These are phyloP conservation scores for Quercus bicolor DNA, from an alignment of 306 rosid genomes.

Conservation along the genomic window DNA sequence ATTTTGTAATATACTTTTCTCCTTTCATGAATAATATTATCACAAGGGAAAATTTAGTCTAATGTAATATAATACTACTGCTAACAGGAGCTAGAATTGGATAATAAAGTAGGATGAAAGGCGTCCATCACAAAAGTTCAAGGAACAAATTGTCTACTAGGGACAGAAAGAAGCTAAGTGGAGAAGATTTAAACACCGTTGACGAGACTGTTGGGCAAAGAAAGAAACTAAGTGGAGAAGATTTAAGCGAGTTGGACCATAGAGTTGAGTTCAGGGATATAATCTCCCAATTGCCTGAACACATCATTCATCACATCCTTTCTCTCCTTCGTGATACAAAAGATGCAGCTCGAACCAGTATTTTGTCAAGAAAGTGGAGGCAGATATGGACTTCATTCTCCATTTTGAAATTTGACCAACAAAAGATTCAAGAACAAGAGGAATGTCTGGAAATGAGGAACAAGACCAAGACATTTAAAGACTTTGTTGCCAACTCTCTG, in stretches of 20 bases:
- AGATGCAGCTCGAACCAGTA: slow-evolving; percentile 45
- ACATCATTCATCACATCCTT: too few relatives aligned
- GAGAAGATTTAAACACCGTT: neutral
- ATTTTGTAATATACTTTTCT: too few relatives aligned
- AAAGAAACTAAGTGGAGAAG: slow-evolving; percentile 4
- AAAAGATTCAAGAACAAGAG: slow-evolving; percentile 13
- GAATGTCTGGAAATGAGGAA: neutral
- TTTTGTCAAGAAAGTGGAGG: slow-evolving; percentile 58
- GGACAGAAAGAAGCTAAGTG: neutral
- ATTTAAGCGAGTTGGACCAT: slow-evolving; percentile 2
- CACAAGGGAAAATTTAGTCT: neutral
- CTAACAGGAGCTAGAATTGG: neutral
- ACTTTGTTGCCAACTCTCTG: slow-evolving; percentile 18
- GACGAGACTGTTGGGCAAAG: slow-evolving; percentile 1
- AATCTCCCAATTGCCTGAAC: too few relatives aligned
- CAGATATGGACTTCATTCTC: slow-evolving; percentile 42
- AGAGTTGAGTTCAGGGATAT: neutral
- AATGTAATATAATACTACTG: neutral
- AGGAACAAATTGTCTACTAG: neutral
- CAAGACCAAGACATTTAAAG: slow-evolving; percentile 13
- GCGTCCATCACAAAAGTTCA: neutral
- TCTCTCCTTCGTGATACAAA: slow-evolving; percentile 29
- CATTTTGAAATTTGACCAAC: slow-evolving; percentile 40
- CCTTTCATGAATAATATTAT: neutral
- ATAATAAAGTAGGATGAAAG: neutral